Conservation (phyloP, 805 yeast species). For the Lipomyces starkeyi region DNA sequence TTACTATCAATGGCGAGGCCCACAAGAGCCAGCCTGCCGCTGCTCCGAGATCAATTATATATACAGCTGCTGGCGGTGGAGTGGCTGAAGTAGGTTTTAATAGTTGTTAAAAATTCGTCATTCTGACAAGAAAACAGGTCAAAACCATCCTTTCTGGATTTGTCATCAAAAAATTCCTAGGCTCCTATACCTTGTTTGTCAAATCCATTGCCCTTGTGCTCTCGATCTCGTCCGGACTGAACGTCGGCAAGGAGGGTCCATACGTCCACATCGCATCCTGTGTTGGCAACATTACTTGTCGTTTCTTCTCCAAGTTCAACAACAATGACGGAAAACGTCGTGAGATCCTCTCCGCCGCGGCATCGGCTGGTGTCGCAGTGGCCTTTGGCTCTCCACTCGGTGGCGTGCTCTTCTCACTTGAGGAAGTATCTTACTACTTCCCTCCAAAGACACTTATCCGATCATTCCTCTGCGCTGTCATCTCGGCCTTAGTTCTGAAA, state of each 20-base stretch:
- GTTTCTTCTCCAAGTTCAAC: slow-evolving; percentile 55
- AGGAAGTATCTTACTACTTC: slow-evolving; percentile 61
- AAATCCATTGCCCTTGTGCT: slow-evolving; percentile 57
- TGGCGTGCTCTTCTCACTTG: slow-evolving; percentile 62
- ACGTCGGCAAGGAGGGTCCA: slow-evolving; percentile 67
- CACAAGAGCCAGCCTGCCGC: background rate
- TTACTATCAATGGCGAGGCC: background rate
- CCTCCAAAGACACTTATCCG: slow-evolving; percentile 61
- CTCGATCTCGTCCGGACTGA: slow-evolving; percentile 63
- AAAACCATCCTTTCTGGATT: slow-evolving; percentile 65
- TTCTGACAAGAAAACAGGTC: slow-evolving; percentile 37
- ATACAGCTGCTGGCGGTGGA: slow-evolving; percentile 64
- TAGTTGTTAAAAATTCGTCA: background rate
- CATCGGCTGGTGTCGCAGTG: slow-evolving; percentile 64
- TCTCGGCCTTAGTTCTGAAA: slow-evolving; percentile 58
- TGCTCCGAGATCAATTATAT: slow-evolving; percentile 46
- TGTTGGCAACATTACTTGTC: slow-evolving; percentile 60
- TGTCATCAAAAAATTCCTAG: slow-evolving; percentile 59
- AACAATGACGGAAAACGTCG: slow-evolving; percentile 58
- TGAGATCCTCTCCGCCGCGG: slow-evolving; percentile 61
- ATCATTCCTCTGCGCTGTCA: slow-evolving; percentile 61
- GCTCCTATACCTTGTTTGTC: slow-evolving; percentile 57
- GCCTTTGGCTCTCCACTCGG: slow-evolving; percentile 68
- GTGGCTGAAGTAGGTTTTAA: slow-evolving; percentile 57
- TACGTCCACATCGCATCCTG: slow-evolving; percentile 65